Evolutionary conservation across 352 stramenopile genomes (phyloP).

Genomic region (Globisporangium parvum): DNA sequence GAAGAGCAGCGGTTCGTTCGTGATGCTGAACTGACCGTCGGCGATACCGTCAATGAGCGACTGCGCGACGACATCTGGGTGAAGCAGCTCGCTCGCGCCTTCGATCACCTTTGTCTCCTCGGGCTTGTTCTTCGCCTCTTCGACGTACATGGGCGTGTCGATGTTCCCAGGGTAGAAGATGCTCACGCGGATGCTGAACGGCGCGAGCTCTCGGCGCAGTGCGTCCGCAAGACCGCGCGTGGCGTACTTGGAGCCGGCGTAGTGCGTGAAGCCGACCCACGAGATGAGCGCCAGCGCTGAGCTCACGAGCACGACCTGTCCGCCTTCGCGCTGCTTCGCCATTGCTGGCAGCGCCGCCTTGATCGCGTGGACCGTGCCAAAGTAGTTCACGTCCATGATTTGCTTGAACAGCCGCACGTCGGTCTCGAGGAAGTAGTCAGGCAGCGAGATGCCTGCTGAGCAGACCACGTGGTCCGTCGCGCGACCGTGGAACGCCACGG

Average conservation of each 20-base stretch:
- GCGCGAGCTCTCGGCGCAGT: constrained; percentile 68
- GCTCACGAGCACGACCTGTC: constrained; percentile 67
- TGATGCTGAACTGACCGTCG: constrained; percentile 72
- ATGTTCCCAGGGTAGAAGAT: constrained; percentile 85
- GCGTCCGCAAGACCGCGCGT: constrained; percentile 73
- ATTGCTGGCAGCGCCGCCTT: constrained; percentile 80
- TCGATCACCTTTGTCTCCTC: constrained; percentile 75
- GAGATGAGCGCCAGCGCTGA: constrained; percentile 64
- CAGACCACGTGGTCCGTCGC: constrained; percentile 70
- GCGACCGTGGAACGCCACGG: constrained; percentile 61
- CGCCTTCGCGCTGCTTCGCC: constrained; percentile 46
- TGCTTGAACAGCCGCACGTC: constrained; percentile 62
- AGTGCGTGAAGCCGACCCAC: constrained; percentile 80
- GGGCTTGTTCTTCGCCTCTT: constrained; percentile 75
- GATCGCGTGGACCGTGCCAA: constrained; percentile 73
- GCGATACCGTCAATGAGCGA: constrained; percentile 56
- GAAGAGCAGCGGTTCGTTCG: constrained; percentile 76
- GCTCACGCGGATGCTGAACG: constrained; percentile 62
- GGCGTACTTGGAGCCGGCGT: constrained; percentile 78
- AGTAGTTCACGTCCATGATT: constrained; percentile 88
- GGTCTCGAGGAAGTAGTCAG: constrained; percentile 74
- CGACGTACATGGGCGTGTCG: constrained; percentile 63
- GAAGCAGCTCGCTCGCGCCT: constrained; percentile 34
- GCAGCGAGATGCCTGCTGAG: constrained; percentile 46
- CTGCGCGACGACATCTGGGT: constrained; percentile 60